phyloP scores from a whole-genome alignment of 108 stramenopile species.

The Tribonema minus region DNA sequence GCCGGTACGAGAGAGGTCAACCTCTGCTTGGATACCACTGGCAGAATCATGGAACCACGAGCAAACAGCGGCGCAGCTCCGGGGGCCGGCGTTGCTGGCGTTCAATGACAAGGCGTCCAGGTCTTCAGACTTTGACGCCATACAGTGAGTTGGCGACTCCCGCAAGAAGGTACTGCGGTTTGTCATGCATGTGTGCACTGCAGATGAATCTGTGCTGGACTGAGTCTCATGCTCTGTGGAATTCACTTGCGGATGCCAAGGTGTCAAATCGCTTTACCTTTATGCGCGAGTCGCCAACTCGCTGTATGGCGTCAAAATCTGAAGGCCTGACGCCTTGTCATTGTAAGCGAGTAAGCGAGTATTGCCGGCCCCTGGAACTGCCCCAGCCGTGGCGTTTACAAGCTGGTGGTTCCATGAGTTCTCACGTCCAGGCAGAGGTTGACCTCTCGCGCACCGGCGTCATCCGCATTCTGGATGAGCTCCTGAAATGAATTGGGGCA shows the following conservation, averaged over 20 bases:
- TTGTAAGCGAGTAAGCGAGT: conserved; percentile 55
- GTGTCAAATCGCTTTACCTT: no score
- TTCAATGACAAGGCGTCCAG: no score
- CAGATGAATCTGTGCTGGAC: no score
- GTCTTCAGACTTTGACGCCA: no score
- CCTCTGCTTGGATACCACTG: conserved; percentile 54
- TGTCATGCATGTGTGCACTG: no score
- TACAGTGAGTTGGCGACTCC: conserved; percentile 62
- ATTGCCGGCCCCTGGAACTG: conserved; percentile 57
- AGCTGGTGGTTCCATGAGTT: conserved; percentile 24
- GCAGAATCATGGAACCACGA: conserved; percentile 31
- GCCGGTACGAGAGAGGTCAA: conserved; percentile 56
- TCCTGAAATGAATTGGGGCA: no score
- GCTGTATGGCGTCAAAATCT: no score
- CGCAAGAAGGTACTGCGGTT: conserved; percentile 59
- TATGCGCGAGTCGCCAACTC: conserved; percentile 60
- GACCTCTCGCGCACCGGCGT: conserved; percentile 57
- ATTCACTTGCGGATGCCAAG: no score
- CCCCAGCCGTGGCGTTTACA: conserved; percentile 30
- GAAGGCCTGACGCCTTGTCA: no score
- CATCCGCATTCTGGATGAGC: no score
- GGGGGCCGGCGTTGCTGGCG: conserved; percentile 59
- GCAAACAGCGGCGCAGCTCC: conserved; percentile 42
- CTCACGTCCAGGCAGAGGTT: conserved; percentile 52
- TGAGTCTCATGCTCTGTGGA: no score